phyloP scores from a whole-genome alignment of 2,329 filamentous ascomycete genomes.

The Dactylonectria macrodidyma region DNA sequence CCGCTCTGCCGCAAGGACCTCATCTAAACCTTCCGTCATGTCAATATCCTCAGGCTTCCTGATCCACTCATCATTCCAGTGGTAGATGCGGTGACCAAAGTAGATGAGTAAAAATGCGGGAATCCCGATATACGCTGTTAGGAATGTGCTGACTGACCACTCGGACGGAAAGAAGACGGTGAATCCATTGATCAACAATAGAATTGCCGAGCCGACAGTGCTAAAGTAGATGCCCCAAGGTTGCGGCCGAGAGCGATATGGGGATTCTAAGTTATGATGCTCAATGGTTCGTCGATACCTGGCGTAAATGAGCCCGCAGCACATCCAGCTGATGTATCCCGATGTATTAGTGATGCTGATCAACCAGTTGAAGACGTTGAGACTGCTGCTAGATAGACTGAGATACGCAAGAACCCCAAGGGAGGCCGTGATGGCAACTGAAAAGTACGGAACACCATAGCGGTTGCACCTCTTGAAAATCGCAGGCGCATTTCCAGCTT shows the following conservation, averaged over 20 bases:
- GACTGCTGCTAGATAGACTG: slow-evolving; percentile 74
- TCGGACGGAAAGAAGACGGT: slow-evolving; percentile 36
- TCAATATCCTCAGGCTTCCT: slow-evolving; percentile 12
- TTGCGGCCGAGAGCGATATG: slow-evolving; percentile 20
- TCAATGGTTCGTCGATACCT: slow-evolving; percentile 32
- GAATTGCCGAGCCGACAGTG: slow-evolving; percentile 29
- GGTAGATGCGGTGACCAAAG: slow-evolving; percentile 15
- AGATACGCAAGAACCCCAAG: slow-evolving; percentile 79
- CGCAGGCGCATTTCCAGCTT: slow-evolving; percentile 75
- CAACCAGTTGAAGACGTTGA: slow-evolving; percentile 79
- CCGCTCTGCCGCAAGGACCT: slow-evolving; percentile 18
- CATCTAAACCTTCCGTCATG: slow-evolving; percentile 5
- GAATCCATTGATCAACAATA: slow-evolving; percentile 75
- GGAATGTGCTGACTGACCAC: slow-evolving; percentile 35
- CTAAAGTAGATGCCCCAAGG: slow-evolving; percentile 26
- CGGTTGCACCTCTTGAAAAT: slow-evolving; percentile 73
- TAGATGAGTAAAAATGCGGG: slow-evolving; percentile 29
- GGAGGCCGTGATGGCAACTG: slow-evolving; percentile 65
- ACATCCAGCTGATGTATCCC: slow-evolving; percentile 72
- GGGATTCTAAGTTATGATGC: slow-evolving; percentile 18
- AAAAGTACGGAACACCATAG: slow-evolving; percentile 73
- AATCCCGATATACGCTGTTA: slow-evolving; percentile 38
- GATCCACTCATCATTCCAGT: slow-evolving; percentile 6
- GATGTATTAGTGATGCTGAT: slow-evolving; percentile 77
- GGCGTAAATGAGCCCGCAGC: slow-evolving; percentile 29